Conservation (phyloP, 1,284 basidiomycete genomes). For the Tilletia walkeri region DNA sequence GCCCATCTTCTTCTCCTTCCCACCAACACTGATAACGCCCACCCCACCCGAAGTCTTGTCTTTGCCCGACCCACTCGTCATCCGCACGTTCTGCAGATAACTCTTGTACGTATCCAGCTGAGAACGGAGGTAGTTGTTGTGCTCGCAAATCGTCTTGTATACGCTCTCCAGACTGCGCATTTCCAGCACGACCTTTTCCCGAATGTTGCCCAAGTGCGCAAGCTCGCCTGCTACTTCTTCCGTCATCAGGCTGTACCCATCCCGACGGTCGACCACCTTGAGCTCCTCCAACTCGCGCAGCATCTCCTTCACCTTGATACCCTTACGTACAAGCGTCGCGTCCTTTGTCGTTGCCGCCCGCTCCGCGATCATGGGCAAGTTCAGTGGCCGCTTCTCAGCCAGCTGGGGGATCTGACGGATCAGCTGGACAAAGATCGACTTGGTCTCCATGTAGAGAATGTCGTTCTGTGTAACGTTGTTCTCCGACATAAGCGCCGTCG, state of each 20-base stretch:
- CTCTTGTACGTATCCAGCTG: conserved; percentile 99
- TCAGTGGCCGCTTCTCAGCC: conserved; percentile 80
- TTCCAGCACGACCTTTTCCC: conserved; percentile 91
- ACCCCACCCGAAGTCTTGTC: conserved; percentile 69
- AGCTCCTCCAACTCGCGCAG: conserved; percentile 89
- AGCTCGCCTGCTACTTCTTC: conserved; percentile 95
- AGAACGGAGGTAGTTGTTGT: conserved; percentile 92
- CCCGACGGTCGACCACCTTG: conserved; percentile 75
- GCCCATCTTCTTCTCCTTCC: conserved; percentile 89
- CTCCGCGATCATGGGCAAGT: conserved; percentile 85
- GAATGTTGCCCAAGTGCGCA: conserved; percentile 88
- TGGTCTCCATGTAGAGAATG: conserved; percentile 99
- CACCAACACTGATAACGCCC: conserved; percentile 90
- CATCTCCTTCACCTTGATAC: conserved; percentile 99
- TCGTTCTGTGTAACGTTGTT: conserved; percentile 96
- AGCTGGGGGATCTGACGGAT: conserved; percentile 87
- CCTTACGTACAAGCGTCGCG: conserved; percentile 85
- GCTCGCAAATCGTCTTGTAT: conserved; percentile 98
- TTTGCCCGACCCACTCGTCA: conserved; percentile 63
- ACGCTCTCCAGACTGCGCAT: conserved; percentile 89
- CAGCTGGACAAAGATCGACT: conserved; percentile 97
- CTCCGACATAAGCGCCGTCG: conserved; percentile 83
- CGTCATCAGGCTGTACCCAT: conserved; percentile 89
- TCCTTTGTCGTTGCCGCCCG: conserved; percentile 95
- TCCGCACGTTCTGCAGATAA: conserved; percentile 93